These are phyloP conservation scores for Infundibulicybe gibba DNA, from an alignment of 768 basidiomycete genomes.

Conservation along the genomic window DNA sequence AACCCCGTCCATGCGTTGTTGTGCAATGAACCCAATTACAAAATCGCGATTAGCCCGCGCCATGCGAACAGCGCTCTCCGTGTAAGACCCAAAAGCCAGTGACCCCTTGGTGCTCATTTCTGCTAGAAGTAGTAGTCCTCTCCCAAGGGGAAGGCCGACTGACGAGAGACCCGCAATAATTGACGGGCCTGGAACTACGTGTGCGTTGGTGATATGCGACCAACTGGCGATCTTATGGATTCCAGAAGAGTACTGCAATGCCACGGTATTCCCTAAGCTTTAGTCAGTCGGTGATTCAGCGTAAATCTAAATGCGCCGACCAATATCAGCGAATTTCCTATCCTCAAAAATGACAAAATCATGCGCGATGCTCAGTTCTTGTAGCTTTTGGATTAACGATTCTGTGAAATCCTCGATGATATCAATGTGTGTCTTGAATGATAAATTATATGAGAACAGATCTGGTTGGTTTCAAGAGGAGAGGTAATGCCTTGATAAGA, in stretches of 20 bases:
- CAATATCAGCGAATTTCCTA: slow-evolving; percentile 98
- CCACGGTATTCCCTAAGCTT: slow-evolving; percentile 88
- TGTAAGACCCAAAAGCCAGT: slow-evolving; percentile 82
- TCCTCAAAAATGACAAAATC: slow-evolving; percentile 98
- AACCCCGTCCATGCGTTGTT: slow-evolving; percentile 74
- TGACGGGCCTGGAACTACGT: slow-evolving; percentile 93
- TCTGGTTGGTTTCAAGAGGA: slow-evolving; percentile 12
- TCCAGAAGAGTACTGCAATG: slow-evolving; percentile 90
- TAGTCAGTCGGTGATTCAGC: slow-evolving; percentile 1
- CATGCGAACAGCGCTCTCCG: slow-evolving; percentile 81
- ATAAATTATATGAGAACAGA: slow-evolving; percentile 19
- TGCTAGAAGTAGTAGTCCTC: slow-evolving; percentile 87
- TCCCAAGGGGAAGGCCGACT: slow-evolving; percentile 78
- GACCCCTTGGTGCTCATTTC: slow-evolving; percentile 95
- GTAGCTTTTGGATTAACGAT: slow-evolving; percentile 64
- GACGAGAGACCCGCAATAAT: slow-evolving; percentile 87
- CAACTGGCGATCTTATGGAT: slow-evolving; percentile 92
- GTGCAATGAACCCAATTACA: slow-evolving; percentile 96
- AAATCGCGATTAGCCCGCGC: slow-evolving; percentile 79
- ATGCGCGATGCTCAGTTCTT: slow-evolving; percentile 69
- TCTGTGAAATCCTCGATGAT: slow-evolving; percentile 89
- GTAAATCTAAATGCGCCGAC: slow-evolving; percentile 38
- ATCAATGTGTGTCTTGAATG: slow-evolving; percentile 88
- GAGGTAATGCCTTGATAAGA: slow-evolving; percentile 79
- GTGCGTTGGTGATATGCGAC: slow-evolving; percentile 97